A percentile compares a stretch with the other conserved stretches of the same genome.
phyloP scores from a whole-genome alignment of 768 basidiomycete genomes.

The Mycena amicta region DNA sequence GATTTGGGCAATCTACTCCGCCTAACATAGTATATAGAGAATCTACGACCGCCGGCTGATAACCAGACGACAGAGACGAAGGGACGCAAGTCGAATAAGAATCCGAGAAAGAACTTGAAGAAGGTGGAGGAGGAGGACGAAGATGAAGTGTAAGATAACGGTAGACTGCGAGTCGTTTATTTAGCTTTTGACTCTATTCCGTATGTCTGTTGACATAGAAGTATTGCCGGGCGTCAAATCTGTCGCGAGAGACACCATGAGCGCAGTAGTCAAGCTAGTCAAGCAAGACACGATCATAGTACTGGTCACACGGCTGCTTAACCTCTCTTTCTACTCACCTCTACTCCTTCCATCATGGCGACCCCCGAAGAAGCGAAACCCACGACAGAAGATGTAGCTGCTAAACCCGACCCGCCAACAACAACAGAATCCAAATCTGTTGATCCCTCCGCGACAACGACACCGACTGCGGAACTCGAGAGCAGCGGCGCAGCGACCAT shows the following conservation, averaged over 20 bases:
- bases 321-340: not conserved
- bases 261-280: not conserved
- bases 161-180: no score
- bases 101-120: not conserved
- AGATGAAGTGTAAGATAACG: not conserved
- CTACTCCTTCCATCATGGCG: not conserved
- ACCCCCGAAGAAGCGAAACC: not conserved
- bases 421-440: not conserved
- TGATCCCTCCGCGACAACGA: not conserved
- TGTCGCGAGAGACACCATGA: not conserved
- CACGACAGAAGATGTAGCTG: not conserved
- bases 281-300: not conserved
- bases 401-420: slow-evolving; percentile 1
- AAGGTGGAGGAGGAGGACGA: not conserved
- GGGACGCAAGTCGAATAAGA: not conserved
- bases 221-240: not conserved
- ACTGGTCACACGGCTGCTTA: not conserved
- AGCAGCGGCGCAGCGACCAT: not conserved
- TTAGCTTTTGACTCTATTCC: no score
- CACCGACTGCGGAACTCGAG: not conserved
- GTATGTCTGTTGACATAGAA: not conserved
- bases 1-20: slow-evolving; percentile 22
- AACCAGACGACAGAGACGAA: slow-evolving; percentile 1
- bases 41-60: slow-evolving; percentile 5
- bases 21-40: not conserved